These are phyloP conservation scores for Candida endomychidarum DNA, from an alignment of 805 yeast genomes.

Conservation along the genomic window DNA sequence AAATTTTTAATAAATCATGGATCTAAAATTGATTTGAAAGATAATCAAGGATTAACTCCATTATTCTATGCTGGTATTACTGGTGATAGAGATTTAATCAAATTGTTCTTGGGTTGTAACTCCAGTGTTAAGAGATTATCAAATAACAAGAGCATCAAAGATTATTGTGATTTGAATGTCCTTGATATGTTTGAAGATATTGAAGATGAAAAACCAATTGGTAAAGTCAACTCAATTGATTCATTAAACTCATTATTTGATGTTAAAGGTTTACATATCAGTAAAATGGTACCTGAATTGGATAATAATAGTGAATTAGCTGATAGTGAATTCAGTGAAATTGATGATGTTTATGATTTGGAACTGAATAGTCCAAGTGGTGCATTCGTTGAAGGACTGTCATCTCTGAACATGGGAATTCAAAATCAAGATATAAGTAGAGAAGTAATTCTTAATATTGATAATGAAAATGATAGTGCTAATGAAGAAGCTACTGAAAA, in stretches of 20 bases:
- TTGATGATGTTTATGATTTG: slow-evolving; percentile 17
- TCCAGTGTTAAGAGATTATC: slow-evolving; percentile 57
- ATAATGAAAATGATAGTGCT: slow-evolving; percentile 16
- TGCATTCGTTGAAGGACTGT: not conserved
- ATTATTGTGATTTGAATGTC: slow-evolving; percentile 46
- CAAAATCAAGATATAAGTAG: slow-evolving; percentile 1
- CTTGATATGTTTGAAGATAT: slow-evolving; percentile 35
- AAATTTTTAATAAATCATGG: slow-evolving; percentile 66
- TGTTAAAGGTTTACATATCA: slow-evolving; percentile 40
- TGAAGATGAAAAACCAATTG: slow-evolving; percentile 23
- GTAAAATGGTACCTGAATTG: slow-evolving; percentile 34
- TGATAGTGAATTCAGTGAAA: slow-evolving; percentile 25
- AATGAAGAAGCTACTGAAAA: slow-evolving; percentile 16
- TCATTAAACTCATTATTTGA: slow-evolving; percentile 41
- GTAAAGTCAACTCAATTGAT: slow-evolving; percentile 36
- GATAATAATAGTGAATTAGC: slow-evolving; percentile 33
- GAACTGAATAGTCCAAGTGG: slow-evolving; percentile 12
- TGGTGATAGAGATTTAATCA: slow-evolving; percentile 69
- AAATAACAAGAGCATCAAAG: slow-evolving; percentile 45
- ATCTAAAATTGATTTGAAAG: slow-evolving; percentile 67
- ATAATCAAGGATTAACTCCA: slow-evolving; percentile 82
- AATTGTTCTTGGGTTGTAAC: slow-evolving; percentile 59
- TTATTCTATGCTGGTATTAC: slow-evolving; percentile 79
- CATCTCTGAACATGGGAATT: not conserved
- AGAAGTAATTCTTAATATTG: slow-evolving; percentile 14